Base-by-base conservation (phyloP, 2,329 filamentous ascomycete species). In the Epichloe brachyelytri region DNA sequence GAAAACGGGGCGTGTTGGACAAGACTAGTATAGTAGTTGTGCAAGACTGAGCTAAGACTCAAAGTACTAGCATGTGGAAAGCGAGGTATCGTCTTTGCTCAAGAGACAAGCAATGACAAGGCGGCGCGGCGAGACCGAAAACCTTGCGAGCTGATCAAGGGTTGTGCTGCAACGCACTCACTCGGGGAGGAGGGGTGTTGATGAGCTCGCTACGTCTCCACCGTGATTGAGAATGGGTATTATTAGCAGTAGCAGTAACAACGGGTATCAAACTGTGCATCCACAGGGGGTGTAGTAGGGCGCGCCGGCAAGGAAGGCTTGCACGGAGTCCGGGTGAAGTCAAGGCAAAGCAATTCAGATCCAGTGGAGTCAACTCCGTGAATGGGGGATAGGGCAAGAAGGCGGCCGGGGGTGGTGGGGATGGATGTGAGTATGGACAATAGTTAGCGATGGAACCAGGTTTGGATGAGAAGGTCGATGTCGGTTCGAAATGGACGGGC, bases 1-100 rank as follows among this genome's bases (percentile, higher is more conserved):
- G 59, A 65, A 33, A 60, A 65, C 60, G 66, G 64, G 62, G 62
- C 65, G 63, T 63, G 66, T 64, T 62, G 60, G 62, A 66, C 64
- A 65, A 56, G 50, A 62, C 44, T 47, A 46, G 17, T 37, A 46
- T 47, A 46, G 17, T 33, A 46, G 55, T 57, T 57, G 59, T 58
- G 60, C 60, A 58, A 59, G 60, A 60, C 60, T 60, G 59, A 62
- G 58, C 60, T 58, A 61, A 59, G 52, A 58, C 62, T 57, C 57
- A 66, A 49, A 57, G 66, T 68, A 68, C 66, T 63, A 59, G 60
- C 62, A 61, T 61, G 61, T 65, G 64, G 62, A 60, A 58, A 60
- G 53, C 55, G 56, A 62, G 59, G 59, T 66, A 66, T 62, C 62
- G 58, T 56, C 58, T 63, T 65, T 59, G 62, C 60, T 59, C 58